These are phyloP conservation scores for Didymella sp. DNA, from an alignment of 2,329 filamentous ascomycete species.

Conservation along the genomic window DNA sequence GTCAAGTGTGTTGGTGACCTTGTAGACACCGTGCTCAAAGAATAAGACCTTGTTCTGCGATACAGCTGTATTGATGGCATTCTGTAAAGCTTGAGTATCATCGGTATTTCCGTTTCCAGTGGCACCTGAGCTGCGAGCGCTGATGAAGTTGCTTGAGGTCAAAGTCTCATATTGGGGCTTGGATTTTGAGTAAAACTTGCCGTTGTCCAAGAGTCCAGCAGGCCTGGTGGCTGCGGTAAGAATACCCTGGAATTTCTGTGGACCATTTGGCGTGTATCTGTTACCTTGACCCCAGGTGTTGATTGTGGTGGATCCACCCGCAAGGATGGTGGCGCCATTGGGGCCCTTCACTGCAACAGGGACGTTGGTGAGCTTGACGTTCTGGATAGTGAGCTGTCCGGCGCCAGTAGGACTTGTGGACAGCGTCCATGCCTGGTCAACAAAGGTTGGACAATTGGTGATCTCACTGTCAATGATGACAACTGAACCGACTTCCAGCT, in stretches of 20 bases:
- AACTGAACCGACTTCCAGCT: constrained; percentile 60
- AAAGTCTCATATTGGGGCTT: constrained; percentile 61
- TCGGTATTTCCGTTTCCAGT: constrained; percentile 82
- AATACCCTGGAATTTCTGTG: constrained; percentile 55
- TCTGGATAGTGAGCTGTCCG: constrained; percentile 63
- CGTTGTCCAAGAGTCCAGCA: constrained; percentile 54
- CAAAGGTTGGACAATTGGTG: constrained; percentile 57
- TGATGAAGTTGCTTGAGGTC: constrained; percentile 68
- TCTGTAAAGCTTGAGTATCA: constrained; percentile 81
- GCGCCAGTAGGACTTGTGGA: constrained; percentile 53
- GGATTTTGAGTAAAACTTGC: constrained; percentile 59
- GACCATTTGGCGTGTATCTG: constrained; percentile 50
- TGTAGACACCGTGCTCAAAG: constrained; percentile 66
- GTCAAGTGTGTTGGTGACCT: constrained; percentile 63
- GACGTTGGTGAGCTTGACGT: constrained; percentile 53
- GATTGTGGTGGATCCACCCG: constrained; percentile 46
- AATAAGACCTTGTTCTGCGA: constrained; percentile 63
- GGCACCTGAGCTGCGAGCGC: constrained; percentile 59
- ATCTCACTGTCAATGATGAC: constrained; percentile 65
- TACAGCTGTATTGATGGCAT: constrained; percentile 69
- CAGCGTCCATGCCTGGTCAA: constrained; percentile 54
- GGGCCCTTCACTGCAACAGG: constrained; percentile 42
- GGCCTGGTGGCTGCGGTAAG: constrained; percentile 58
- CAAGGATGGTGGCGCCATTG: constrained; percentile 36
- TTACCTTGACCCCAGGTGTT: constrained; percentile 48